Conservation (phyloP, 176 grass and related monocot species). For the Microstegium vimineum region DNA sequence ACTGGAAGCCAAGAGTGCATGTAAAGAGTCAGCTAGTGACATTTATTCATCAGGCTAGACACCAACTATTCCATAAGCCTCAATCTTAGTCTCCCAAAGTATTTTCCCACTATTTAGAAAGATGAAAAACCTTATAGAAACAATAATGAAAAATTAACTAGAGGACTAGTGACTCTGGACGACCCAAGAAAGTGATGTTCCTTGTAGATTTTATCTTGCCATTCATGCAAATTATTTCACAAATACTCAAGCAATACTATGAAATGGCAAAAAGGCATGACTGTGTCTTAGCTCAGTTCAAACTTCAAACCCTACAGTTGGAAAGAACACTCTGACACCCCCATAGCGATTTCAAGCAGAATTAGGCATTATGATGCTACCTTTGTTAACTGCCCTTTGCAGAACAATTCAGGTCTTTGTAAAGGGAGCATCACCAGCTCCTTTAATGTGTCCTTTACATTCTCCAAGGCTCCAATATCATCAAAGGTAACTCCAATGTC, state of each 20-base stretch:
- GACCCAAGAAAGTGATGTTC: background rate
- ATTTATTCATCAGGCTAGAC: background rate
- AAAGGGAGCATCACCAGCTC: conserved; percentile 99
- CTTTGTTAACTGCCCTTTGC: conserved; percentile 99
- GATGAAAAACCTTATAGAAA: background rate
- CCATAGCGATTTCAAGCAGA: background rate
- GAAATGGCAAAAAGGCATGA: background rate
- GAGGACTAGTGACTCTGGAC: background rate
- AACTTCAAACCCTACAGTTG: background rate
- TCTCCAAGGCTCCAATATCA: conserved; percentile 99
- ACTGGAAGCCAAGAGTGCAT: background rate
- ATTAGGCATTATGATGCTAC: conserved; percentile 23
- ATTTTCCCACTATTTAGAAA: background rate
- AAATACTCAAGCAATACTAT: background rate
- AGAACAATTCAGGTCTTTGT: conserved; percentile 95
- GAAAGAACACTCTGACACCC: background rate
- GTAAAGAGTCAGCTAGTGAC: background rate
- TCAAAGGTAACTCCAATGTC: conserved; percentile 98
- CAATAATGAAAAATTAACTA: background rate
- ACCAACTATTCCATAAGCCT: conserved; percentile 2
- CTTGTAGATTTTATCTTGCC: background rate
- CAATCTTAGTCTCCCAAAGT: conserved; percentile 19
- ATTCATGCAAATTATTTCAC: background rate
- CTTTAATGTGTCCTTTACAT: conserved; percentile 96
- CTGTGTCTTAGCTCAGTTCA: background rate